Base-by-base conservation (phyloP, 768 basidiomycete species). In the Favolaschia claudopus region DNA sequence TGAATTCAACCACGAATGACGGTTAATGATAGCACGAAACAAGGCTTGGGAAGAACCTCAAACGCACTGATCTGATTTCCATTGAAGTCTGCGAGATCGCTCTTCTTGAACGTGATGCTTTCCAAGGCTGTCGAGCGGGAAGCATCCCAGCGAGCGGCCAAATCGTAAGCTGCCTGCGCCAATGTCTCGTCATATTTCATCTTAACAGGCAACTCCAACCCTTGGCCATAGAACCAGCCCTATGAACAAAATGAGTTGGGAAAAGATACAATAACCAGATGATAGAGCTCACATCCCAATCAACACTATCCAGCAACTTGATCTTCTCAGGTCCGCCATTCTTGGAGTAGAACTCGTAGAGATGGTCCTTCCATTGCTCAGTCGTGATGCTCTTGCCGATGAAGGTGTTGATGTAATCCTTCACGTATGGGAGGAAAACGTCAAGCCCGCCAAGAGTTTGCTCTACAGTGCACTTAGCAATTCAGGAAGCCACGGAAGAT, bases 221-320 rank as follows among this genome's bases (percentile, higher is more conserved):
- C 92, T 70, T 91, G 88, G 32, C 94, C 94, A 62, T 89, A 85
- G 31, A 96, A 73, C 94, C 94, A 96, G 13, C 83, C 85, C 89
- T 91, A 40, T 24, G 24, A 38, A 48, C 31, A 34, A n/a, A 33
- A 29, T 45, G 32, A 33, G 22, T 33, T 22, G 19, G 24, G n/a
- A 19, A n/a, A n/a, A 22, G 31, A 20, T 22, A 20, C 2, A 4
- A 40, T 14, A 20, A 28, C 43, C 22, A 24, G 46, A 12, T 29
- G 6, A 20, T 20, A 29, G 20, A 14, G 74, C 87, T 62, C 66
- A 91, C 92, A 69, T 94, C 74, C 91, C 92, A 96, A 66, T 91
- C 84, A 39, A 96, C 77, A 44, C 75, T 83, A 60, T 93, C 80
- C 31, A 96, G 79, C 2, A 79, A 81, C 62, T 85, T 81, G 62